A percentile compares a stretch with the other conserved stretches of the same genome.
phyloP scores from a whole-genome alignment of 768 basidiomycete species.

The Mrakia frigida region DNA sequence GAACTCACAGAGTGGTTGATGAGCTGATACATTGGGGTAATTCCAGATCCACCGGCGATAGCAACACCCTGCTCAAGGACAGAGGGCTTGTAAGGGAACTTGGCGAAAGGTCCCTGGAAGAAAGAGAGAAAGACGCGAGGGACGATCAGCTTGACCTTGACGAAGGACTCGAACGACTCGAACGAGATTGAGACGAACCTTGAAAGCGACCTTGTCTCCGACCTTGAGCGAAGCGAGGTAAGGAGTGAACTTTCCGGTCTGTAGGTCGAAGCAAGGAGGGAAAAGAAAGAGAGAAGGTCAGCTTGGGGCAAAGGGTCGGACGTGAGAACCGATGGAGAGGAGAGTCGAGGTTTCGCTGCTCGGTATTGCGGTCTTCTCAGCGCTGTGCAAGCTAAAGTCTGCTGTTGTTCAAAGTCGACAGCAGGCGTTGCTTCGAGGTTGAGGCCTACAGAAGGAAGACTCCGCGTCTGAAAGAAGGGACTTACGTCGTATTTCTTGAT shows the following conservation, averaged over 20 bases:
- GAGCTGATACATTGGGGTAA: slow-evolving; percentile 55
- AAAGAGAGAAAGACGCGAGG: background rate
- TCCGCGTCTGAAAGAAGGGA: no score
- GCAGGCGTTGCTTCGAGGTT: no score
- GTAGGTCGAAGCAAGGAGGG: slow-evolving; percentile 43
- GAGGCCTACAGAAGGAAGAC: no score
- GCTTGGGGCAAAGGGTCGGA: background rate
- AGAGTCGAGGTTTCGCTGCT: background rate
- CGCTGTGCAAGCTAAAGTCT: background rate
- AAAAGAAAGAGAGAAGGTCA: background rate
- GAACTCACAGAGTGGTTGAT: slow-evolving; percentile 40
- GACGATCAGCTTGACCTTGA: background rate
- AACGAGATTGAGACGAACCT: slow-evolving; percentile 51
- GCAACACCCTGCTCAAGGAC: slow-evolving; percentile 54
- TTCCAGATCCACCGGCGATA: slow-evolving; percentile 90
- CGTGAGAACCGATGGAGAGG: background rate
- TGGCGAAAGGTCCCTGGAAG: slow-evolving; percentile 58
- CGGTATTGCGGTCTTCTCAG: background rate
- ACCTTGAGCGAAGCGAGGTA: slow-evolving; percentile 70
- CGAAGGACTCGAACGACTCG: background rate
- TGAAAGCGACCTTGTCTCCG: slow-evolving; percentile 76
- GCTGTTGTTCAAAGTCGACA: no score
- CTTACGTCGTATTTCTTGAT: slow-evolving; percentile 62
- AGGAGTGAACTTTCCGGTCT: slow-evolving; percentile 71
- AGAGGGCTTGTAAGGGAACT: slow-evolving; percentile 68